Evolutionary conservation across 306 rosid genomes (phyloP).

Genomic region (Elaeagnus macrophylla): DNA sequence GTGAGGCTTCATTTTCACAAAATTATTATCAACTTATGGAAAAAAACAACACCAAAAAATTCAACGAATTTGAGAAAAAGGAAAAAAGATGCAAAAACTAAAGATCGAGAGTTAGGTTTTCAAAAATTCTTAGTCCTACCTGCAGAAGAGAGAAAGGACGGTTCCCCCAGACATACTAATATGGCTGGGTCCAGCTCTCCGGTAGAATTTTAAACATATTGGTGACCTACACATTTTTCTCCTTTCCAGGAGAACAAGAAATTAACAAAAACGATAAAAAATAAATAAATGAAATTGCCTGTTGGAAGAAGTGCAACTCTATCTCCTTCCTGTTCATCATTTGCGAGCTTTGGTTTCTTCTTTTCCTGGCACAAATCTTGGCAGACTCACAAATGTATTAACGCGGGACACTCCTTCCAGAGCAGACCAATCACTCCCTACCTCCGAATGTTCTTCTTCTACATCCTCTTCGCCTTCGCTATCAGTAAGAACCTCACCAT

Average conservation of each 20-base stretch:
- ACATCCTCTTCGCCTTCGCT: conserved; percentile 32
- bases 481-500: conserved; percentile 24
- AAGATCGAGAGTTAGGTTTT: conserved; percentile 28
- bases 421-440: conserved; percentile 77
- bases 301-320: conserved; percentile 14
- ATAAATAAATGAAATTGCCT: conserved; percentile 17
- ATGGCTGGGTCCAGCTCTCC: conserved; percentile 54
- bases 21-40: conserved; percentile 20
- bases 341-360: conserved; percentile 39
- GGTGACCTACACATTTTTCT: conserved; percentile 21
- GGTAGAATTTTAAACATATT: conserved; percentile 22
- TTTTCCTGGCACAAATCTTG: conserved; percentile 74
- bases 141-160: conserved; percentile 4
- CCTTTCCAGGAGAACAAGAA: conserved; percentile 20
- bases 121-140: conserved; percentile 35
- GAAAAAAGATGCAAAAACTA: neutral
- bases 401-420: conserved; percentile 95
- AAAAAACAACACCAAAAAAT: neutral
- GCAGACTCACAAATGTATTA: conserved; percentile 76
- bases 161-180: conserved; percentile 71
- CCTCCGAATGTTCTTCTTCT: conserved; percentile 40
- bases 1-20: conserved; percentile 23
- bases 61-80: neutral
- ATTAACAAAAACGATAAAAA: conserved; percentile 16
- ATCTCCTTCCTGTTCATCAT: conserved; percentile 21